Conservation (phyloP, 768 basidiomycete species). For the Filobasidium wieringae region DNA sequence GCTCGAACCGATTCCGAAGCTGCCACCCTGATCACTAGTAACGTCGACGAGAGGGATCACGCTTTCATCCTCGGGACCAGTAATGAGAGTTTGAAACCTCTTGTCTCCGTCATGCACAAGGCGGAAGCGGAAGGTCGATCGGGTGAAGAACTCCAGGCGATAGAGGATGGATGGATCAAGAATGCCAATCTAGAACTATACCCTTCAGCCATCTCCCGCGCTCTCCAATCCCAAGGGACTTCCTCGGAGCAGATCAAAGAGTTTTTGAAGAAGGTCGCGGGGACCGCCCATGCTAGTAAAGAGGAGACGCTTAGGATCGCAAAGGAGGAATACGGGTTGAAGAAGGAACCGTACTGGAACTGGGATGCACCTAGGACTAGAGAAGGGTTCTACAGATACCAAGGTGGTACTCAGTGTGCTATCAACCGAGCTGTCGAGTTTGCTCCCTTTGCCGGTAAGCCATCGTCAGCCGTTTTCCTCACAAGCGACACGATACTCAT, state of each 20-base stretch:
- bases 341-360: conserved; percentile 65
- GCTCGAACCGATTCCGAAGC: conserved; percentile 95
- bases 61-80: conserved; percentile 89
- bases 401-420: conserved; percentile 90
- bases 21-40: conserved; percentile 88
- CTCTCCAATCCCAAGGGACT: conserved; percentile 45
- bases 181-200: conserved; percentile 65
- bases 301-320: conserved; percentile 61
- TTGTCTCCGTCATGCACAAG: conserved; percentile 68
- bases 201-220: conserved; percentile 57
- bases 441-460: conserved; percentile 61
- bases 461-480: conserved; percentile 44
- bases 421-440: conserved; percentile 84
- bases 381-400: conserved; percentile 94
- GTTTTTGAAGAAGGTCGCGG: conserved; percentile 44
- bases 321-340: conserved; percentile 63
- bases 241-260: conserved; percentile 47
- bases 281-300: conserved; percentile 56
- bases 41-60: conserved; percentile 96
- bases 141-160: conserved; percentile 66
- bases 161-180: conserved; percentile 78
- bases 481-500: conserved; percentile 66
- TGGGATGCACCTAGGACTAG: conserved; percentile 90
- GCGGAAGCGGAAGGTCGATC: conserved; percentile 71
- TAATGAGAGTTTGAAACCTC: conserved; percentile 54